phyloP scores from a whole-genome alignment of 2,329 filamentous ascomycete species.

The Xylaria sp. region DNA sequence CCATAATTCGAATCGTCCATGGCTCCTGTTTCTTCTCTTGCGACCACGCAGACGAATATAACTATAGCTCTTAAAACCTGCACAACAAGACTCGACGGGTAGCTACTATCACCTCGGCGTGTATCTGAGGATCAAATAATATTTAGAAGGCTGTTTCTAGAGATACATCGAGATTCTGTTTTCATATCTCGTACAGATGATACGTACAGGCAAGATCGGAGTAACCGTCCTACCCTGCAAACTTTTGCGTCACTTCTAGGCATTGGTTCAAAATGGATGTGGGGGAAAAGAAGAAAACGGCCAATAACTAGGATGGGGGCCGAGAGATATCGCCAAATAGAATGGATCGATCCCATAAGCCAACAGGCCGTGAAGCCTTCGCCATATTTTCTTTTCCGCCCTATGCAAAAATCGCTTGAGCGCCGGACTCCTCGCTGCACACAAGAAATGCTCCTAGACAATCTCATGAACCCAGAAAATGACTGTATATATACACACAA shows the following conservation, averaged over 20 bases:
- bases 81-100: not conserved
- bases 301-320: not conserved
- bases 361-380: slow-evolving; percentile 16
- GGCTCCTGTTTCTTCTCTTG: not conserved
- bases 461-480: slow-evolving; percentile 16
- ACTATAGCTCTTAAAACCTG: not conserved
- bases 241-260: not conserved
- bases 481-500: slow-evolving; percentile 9
- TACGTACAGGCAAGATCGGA: not conserved
- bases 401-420: slow-evolving; percentile 28
- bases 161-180: not conserved
- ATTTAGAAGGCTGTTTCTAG: not conserved
- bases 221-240: not conserved
- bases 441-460: slow-evolving; percentile 25
- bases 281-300: not conserved
- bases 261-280: not conserved
- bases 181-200: not conserved
- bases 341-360: not conserved
- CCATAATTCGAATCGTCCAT: not conserved
- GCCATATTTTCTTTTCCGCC: slow-evolving; percentile 8
- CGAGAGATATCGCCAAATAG: not conserved
- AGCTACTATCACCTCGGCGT: not conserved
- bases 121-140: too few relatives aligned
- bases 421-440: slow-evolving; percentile 38
- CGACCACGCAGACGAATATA: not conserved